Base-by-base conservation (phyloP, 192 early-diverging fungal genomes). In the Piromyces sp. region DNA sequence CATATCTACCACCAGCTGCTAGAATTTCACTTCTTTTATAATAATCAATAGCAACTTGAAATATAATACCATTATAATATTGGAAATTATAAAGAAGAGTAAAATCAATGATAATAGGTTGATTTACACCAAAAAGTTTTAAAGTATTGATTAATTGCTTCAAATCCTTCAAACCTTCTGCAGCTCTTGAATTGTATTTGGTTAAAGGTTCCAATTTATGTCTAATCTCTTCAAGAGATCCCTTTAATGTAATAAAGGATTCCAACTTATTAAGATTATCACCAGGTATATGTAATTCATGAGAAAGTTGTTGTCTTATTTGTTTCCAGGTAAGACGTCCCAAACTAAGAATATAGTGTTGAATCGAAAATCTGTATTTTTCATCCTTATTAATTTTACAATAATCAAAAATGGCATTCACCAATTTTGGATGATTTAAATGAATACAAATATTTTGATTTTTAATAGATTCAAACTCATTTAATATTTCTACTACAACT, bases 1-100 rank as follows among this genome's bases (percentile, higher is more conserved):
- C 92, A 82, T 94, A 94, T 29, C 92, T 88, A 0, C 93, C 93
- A 36, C 93, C 93, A 0, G 89, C 84, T 3, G 93, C 93, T 79
- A 94, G 83, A 19, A 94, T 87, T 80, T 93, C 92, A 68, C 22
- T n/a, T 68, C 51, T 68, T 28, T 68, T 68, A 68, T 68, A n/a
- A n/a, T 26, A 68, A 68, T 68, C 51, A 22, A 68, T n/a, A 7
- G 51, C 6, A 68, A 68, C 26, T 68, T 68, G 51, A 26, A 68
- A 68, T 2, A 68, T 11, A 2, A 68, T 19, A 68, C 51, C 51
- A n/a, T 68, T 68, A n/a, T n/a, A 68, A 68, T 68, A 68, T 68
- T 68, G 51, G 2, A 68, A 11, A 68, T 68, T 68, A 68, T 68
- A n/a, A n/a, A 68, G 26, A 26, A 68, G 22, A n/a, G 51, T 26